Percentiles rank a stretch among this genome's conserved stretches.
Evolutionary conservation across 345 rosid genomes (phyloP).

Genomic region (Sonneratia alba): DNA sequence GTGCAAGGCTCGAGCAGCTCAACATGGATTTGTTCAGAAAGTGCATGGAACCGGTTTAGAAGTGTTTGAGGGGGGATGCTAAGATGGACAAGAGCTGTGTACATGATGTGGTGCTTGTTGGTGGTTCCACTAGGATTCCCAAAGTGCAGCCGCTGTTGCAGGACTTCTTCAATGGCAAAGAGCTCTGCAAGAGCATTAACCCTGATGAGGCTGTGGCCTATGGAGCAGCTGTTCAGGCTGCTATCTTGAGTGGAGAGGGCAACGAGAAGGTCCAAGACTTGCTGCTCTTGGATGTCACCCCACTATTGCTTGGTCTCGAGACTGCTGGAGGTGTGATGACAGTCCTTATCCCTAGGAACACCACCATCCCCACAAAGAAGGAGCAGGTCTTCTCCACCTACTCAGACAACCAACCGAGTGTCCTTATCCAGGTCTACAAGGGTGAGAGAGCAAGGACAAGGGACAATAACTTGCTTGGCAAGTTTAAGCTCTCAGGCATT

Average conservation of each 20-base stretch:
- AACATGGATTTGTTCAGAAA: conserved; percentile 50
- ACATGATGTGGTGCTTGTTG: conserved; percentile 50
- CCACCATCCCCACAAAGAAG: conserved; percentile 31
- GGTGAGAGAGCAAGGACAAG: conserved; percentile 34
- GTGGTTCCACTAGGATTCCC: conserved; percentile 48
- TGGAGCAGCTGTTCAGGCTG: conserved; percentile 41
- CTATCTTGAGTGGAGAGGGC: conserved; percentile 29
- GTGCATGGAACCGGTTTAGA: conserved; percentile 49
- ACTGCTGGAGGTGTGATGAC: conserved; percentile 39
- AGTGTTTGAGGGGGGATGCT: conserved; percentile 47
- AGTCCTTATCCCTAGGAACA: conserved; percentile 29
- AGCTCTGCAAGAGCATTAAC: conserved; percentile 30
- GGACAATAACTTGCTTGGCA: conserved; percentile 29
- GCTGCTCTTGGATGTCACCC: conserved; percentile 25
- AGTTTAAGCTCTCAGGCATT: conserved; percentile 11
- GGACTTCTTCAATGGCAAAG: conserved; percentile 22
- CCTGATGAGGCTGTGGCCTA: conserved; percentile 40
- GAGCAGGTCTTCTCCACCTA: conserved; percentile 32
- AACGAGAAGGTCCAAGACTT: conserved; percentile 38
- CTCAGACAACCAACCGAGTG: conserved; percentile 32
- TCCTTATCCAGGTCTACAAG: conserved; percentile 28
- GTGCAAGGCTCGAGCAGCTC: conserved; percentile 39
- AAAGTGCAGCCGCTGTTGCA: conserved; percentile 36
- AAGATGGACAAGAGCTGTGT: conserved; percentile 48
- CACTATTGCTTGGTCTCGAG: conserved; percentile 26